A percentile compares a stretch with the other conserved stretches of the same genome.
Conservation (phyloP, 805 yeast genomes). For the Candida ortonii region DNA sequence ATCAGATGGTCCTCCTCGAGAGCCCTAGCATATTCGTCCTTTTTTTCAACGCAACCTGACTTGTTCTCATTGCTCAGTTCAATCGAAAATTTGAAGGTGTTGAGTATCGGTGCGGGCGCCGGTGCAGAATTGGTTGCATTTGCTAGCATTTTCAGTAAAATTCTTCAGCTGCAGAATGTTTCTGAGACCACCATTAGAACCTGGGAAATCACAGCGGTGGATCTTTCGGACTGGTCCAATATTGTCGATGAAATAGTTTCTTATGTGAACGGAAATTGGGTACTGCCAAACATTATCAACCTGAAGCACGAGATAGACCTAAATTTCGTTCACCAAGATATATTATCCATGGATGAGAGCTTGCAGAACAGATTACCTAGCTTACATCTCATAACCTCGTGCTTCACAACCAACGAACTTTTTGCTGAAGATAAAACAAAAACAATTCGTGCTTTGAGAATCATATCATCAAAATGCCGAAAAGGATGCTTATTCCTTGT, state of each 20-base stretch:
- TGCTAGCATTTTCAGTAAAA: constrained; percentile 51
- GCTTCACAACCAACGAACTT: constrained; percentile 86
- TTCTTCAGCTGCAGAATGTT: constrained; percentile 14
- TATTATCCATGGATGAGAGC: constrained; percentile 30
- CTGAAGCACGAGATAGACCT: constrained; percentile 27
- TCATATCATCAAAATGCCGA: constrained; percentile 48
- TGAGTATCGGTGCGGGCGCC: constrained; percentile 88
- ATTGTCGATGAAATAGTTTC: constrained; percentile 46
- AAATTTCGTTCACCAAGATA: constrained; percentile 35
- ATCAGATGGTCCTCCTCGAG: constrained; percentile 86
- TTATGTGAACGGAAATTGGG: constrained; percentile 53
- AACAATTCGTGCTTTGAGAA: constrained; percentile 58
- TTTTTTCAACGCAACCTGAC: constrained; percentile 52
- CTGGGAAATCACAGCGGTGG: constrained; percentile 54
- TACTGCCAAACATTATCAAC: constrained; percentile 34
- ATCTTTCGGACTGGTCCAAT: constrained; percentile 73
- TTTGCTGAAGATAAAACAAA: constrained; percentile 65
- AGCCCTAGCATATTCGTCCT: constrained; percentile 67
- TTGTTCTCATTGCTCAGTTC: constrained; percentile 37
- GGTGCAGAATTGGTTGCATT: constrained; percentile 74
- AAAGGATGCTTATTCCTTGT: constrained; percentile 61
- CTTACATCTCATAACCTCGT: constrained; percentile 58
- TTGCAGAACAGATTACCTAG: constrained; percentile 19
- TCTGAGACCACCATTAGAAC: constrained; percentile 2
- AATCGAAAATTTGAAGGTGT: constrained; percentile 31